Evolutionary conservation across 2,329 filamentous ascomycete genomes (phyloP).

Genomic region (Fusarium napiforme): DNA sequence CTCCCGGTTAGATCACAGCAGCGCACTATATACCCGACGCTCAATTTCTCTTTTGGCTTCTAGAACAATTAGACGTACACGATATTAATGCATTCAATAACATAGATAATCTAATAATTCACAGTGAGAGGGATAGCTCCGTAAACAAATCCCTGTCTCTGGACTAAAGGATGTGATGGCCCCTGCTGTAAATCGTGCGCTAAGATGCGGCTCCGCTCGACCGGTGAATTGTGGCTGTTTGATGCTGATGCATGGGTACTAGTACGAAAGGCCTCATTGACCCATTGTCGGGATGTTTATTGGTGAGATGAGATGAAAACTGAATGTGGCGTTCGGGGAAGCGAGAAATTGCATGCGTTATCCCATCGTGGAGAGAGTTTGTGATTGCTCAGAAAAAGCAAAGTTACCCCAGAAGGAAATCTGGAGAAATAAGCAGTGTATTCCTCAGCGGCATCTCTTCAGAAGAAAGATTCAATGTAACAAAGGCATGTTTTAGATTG

Average conservation of each 20-base stretch:
- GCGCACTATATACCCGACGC: background rate
- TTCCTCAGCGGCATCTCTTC: no score
- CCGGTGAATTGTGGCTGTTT: slow-evolving; percentile 13
- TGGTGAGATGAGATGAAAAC: background rate
- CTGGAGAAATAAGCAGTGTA: background rate
- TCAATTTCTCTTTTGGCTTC: background rate
- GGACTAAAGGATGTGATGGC: background rate
- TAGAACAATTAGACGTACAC: slow-evolving; percentile 8
- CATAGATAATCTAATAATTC: background rate
- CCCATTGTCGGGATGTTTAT: background rate
- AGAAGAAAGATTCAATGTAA: no score
- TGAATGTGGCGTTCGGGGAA: background rate
- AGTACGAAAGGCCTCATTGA: background rate
- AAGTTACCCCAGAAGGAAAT: background rate
- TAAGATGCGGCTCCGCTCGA: slow-evolving; percentile 28
- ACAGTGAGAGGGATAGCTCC: background rate
- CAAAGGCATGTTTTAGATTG: no score
- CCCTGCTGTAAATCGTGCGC: slow-evolving; percentile 3
- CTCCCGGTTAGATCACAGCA: background rate
- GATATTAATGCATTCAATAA: background rate
- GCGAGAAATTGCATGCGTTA: background rate
- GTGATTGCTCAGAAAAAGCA: background rate
- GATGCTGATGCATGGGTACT: background rate
- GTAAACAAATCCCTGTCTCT: background rate
- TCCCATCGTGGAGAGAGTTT: background rate